These are phyloP conservation scores for Cryptococcus maquisensis DNA, from an alignment of 1,284 basidiomycete species.

Conservation along the genomic window DNA sequence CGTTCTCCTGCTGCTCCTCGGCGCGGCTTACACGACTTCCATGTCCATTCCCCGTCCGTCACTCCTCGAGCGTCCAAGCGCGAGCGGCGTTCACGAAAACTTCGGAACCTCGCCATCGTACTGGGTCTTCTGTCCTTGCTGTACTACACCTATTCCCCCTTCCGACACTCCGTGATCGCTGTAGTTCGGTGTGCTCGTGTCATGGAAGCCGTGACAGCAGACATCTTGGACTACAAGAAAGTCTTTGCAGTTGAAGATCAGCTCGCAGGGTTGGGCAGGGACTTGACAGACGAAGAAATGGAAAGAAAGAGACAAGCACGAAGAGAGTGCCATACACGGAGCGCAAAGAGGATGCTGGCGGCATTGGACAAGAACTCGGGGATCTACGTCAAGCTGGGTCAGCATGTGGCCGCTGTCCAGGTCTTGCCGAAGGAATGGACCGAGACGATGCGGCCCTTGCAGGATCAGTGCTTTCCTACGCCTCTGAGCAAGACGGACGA, in stretches of 20 bases:
- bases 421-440: constrained; percentile 74
- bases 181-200: constrained; percentile 64
- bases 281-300: constrained; percentile 53
- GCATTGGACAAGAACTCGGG: constrained; percentile 80
- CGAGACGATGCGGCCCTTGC: constrained; percentile 63
- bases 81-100: constrained; percentile 9
- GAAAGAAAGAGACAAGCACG: constrained; percentile 56
- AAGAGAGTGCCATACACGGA: constrained; percentile 74
- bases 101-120: constrained; percentile 28
- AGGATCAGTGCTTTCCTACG: constrained; percentile 60
- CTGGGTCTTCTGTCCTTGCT: constrained; percentile 33
- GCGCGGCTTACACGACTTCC: not conserved
- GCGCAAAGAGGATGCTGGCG: constrained; percentile 68
- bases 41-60: not conserved
- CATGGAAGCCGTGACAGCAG: constrained; percentile 50
- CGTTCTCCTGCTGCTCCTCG: not conserved
- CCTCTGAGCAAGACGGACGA: constrained; percentile 40
- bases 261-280: constrained; percentile 47
- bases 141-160: constrained; percentile 49
- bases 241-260: constrained; percentile 57
- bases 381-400: constrained; percentile 57
- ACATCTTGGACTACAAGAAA: constrained; percentile 77
- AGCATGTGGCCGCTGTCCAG: constrained; percentile 68
- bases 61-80: constrained; percentile 1
- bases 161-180: constrained; percentile 50